Evolutionary conservation across 1,284 basidiomycete genomes (phyloP).

Genomic region (Cerrena zonata): DNA sequence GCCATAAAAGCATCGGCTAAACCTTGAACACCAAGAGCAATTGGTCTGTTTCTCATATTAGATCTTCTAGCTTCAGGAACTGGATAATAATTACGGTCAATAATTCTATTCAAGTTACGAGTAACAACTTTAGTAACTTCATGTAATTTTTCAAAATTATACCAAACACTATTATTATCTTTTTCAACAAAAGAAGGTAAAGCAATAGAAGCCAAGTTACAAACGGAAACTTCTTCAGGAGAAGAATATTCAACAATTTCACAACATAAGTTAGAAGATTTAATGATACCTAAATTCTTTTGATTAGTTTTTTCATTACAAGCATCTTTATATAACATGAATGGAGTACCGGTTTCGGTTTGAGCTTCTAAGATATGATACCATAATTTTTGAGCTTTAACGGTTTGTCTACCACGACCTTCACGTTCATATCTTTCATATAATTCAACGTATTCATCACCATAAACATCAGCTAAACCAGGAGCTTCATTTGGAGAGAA

Average conservation of each 20-base stretch:
- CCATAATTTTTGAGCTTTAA: slow-evolving; percentile 98
- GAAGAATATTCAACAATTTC: slow-evolving; percentile 99
- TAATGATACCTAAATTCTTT: slow-evolving; percentile 98
- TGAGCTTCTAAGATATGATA: slow-evolving; percentile 96
- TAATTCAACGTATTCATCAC: slow-evolving; percentile 86
- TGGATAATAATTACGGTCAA: slow-evolving; percentile 93
- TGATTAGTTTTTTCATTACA: slow-evolving; percentile 88
- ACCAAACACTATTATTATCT: slow-evolving; percentile 38
- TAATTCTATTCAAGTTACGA: slow-evolving; percentile 91
- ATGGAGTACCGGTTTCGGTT: slow-evolving; percentile 96
- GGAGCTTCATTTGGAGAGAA: slow-evolving; percentile 98
- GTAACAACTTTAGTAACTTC: slow-evolving; percentile 90
- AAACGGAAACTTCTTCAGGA: slow-evolving; percentile 97
- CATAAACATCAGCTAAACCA: slow-evolving; percentile 83
- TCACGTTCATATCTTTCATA: slow-evolving; percentile 90
- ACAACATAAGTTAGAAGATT: slow-evolving; percentile 97
- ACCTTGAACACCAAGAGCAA: slow-evolving; percentile 97
- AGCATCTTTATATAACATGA: slow-evolving; percentile 96
- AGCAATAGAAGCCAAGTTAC: slow-evolving; percentile 96
- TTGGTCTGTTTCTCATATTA: slow-evolving; percentile 96
- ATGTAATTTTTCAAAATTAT: slow-evolving; percentile 94
- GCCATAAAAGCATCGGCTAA: slow-evolving; percentile 99
- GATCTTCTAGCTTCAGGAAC: slow-evolving; percentile 85
- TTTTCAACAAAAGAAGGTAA: slow-evolving; percentile 82
- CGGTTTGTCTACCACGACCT: slow-evolving; percentile 79